Percentiles rank a stretch among this genome's conserved stretches.
Evolutionary conservation across 345 rosid species (phyloP).

Genomic region (Gossypium sturtianum): DNA sequence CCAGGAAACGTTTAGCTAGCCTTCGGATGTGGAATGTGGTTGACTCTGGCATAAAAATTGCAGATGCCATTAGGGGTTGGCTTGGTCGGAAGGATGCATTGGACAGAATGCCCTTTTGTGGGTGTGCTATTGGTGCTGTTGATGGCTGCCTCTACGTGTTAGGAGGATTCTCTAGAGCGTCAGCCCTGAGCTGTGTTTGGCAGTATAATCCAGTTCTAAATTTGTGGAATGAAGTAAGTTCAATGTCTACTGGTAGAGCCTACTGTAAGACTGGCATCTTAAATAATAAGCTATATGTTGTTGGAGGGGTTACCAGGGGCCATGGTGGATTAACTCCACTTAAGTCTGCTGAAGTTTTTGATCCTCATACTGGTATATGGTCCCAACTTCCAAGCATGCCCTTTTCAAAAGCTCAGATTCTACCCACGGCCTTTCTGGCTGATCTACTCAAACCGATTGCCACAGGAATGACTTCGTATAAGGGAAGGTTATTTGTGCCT

Average conservation of each 20-base stretch:
- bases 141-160: slow-evolving; percentile 77
- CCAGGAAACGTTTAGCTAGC: slow-evolving; percentile 42
- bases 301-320: slow-evolving; percentile 73
- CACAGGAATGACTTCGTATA: slow-evolving; percentile 87
- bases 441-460: slow-evolving; percentile 84
- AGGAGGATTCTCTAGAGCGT: slow-evolving; percentile 68
- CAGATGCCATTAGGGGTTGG: slow-evolving; percentile 59
- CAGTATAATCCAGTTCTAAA: slow-evolving; percentile 59
- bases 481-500: slow-evolving; percentile 76
- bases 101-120: slow-evolving; percentile 61
- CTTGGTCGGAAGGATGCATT: slow-evolving; percentile 48
- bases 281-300: slow-evolving; percentile 71
- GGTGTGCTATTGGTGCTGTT: slow-evolving; percentile 67
- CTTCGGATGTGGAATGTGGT: slow-evolving; percentile 54
- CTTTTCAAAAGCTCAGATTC: slow-evolving; percentile 66
- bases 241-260: slow-evolving; percentile 72
- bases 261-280: slow-evolving; percentile 70
- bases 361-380: slow-evolving; percentile 59
- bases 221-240: slow-evolving; percentile 61
- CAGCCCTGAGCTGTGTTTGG: slow-evolving; percentile 65
- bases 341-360: slow-evolving; percentile 82
- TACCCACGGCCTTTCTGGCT: slow-evolving; percentile 78
- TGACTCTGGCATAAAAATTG: slow-evolving; percentile 45
- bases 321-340: slow-evolving; percentile 67
- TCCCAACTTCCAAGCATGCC: slow-evolving; percentile 83